Evolutionary conservation across 1,284 basidiomycete species (phyloP).

Genomic region (Cryptococcus depauperatus): DNA sequence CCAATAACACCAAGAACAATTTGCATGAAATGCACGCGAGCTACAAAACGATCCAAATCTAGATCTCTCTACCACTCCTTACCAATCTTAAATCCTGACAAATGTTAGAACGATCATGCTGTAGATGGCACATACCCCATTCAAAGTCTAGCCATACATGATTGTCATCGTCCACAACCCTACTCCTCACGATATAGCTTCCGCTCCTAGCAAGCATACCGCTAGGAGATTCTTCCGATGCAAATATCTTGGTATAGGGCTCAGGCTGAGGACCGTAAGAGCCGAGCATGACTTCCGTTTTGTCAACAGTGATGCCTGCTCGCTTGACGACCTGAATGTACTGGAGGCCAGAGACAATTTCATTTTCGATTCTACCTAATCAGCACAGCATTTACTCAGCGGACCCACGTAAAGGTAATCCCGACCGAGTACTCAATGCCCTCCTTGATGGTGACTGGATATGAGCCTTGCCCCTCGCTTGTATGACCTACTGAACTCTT

Average conservation of each 20-base stretch:
- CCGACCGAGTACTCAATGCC: conserved; percentile 53
- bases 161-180: conserved; percentile 51
- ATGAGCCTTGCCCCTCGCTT: not conserved
- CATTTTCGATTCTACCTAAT: conserved; percentile 41
- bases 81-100: conserved; percentile 41
- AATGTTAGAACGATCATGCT: conserved; percentile 7
- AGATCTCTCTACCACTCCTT: conserved; percentile 39
- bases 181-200: conserved; percentile 48
- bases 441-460: conserved; percentile 48
- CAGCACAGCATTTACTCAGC: not conserved
- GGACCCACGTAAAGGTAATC: conserved; percentile 44
- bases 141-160: conserved; percentile 45
- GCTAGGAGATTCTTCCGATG: conserved; percentile 46
- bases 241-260: conserved; percentile 46
- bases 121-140: conserved; percentile 34
- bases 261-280: conserved; percentile 47
- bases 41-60: not conserved
- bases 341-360: conserved; percentile 50
- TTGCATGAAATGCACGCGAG: conserved; percentile 4
- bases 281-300: conserved; percentile 49
- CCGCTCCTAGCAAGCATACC: conserved; percentile 53
- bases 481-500: conserved; percentile 43
- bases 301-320: conserved; percentile 38
- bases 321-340: conserved; percentile 51
- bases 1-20: conserved; percentile 2